Evolutionary conservation across 2,329 filamentous ascomycete species (phyloP).

Genomic region (Ascochyta koolunga): DNA sequence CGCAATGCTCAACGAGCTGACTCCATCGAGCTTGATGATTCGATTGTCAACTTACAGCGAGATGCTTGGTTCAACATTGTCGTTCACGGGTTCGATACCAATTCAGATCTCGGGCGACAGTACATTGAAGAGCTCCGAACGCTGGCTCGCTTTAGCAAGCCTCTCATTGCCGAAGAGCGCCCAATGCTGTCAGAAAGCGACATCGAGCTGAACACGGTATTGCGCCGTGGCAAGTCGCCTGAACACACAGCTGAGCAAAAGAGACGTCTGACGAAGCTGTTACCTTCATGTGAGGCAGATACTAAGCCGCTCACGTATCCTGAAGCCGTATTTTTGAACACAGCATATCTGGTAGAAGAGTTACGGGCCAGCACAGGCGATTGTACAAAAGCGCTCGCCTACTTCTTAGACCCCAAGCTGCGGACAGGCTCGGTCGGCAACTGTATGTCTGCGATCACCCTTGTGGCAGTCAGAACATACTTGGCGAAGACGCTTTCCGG

Average conservation of each 20-base stretch:
- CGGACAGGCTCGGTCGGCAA: conserved; percentile 65
- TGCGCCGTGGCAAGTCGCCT: conserved; percentile 82
- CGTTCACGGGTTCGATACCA: conserved; percentile 84
- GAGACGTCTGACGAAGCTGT: conserved; percentile 72
- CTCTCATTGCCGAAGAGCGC: conserved; percentile 85
- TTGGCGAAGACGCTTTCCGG: conserved; percentile 75
- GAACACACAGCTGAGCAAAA: conserved; percentile 83
- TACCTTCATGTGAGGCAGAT: conserved; percentile 78
- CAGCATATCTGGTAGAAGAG: conserved; percentile 87
- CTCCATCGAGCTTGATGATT: conserved; percentile 57
- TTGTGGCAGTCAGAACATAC: conserved; percentile 79
- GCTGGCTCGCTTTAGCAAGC: conserved; percentile 85
- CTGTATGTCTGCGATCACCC: conserved; percentile 67
- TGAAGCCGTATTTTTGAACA: conserved; percentile 89
- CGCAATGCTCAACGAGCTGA: conserved; percentile 60
- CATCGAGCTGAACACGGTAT: conserved; percentile 92
- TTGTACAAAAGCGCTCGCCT: conserved; percentile 86
- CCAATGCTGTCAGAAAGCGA: conserved; percentile 93
- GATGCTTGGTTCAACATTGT: conserved; percentile 99
- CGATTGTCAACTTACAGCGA: conserved; percentile 72
- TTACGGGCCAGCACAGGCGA: conserved; percentile 85
- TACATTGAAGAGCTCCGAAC: conserved; percentile 78
- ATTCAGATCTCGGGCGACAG: conserved; percentile 73
- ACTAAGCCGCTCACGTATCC: conserved; percentile 85
- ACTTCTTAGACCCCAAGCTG: conserved; percentile 92